Conservation (phyloP, 163 green algal species). For the Scenedesmus sp. region DNA sequence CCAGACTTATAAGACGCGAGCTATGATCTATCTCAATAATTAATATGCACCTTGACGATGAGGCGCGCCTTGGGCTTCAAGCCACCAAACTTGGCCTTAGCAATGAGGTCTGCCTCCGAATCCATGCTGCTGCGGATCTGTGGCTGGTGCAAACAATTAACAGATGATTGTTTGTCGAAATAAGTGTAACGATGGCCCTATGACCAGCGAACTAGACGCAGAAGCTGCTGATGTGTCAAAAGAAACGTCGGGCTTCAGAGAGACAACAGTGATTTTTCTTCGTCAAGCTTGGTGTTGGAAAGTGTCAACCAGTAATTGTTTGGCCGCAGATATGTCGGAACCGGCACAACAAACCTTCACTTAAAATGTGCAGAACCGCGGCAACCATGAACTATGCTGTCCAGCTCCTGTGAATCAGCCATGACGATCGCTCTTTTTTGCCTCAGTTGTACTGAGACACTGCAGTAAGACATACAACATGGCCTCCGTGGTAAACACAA, state of each 20-base stretch:
- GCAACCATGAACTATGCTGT: too few species aligned
- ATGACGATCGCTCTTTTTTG: too few species aligned
- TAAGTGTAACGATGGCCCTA: neutral
- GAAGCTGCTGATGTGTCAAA: neutral
- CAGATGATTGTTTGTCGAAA: neutral
- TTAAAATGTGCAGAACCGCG: too few species aligned
- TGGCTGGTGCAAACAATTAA: neutral
- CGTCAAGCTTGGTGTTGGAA: neutral
- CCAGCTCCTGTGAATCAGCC: too few species aligned
- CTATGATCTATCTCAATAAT: neutral
- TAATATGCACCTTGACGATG: conserved; percentile 24
- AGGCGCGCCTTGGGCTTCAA: conserved; percentile 41
- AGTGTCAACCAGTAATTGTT: too few species aligned
- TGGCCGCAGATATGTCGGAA: too few species aligned
- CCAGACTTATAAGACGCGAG: neutral
- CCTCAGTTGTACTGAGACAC: too few species aligned
- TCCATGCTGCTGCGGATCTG: neutral
- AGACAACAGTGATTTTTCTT: neutral
- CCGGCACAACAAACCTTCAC: too few species aligned
- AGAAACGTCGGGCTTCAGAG: neutral
- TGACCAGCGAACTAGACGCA: neutral
- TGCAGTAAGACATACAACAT: too few species aligned
- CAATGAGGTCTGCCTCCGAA: neutral
- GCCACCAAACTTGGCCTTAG: conserved; percentile 34
- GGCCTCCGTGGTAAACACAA: too few species aligned